These are phyloP conservation scores for Blastobotrys robertii DNA, from an alignment of 805 yeast species.

Conservation along the genomic window DNA sequence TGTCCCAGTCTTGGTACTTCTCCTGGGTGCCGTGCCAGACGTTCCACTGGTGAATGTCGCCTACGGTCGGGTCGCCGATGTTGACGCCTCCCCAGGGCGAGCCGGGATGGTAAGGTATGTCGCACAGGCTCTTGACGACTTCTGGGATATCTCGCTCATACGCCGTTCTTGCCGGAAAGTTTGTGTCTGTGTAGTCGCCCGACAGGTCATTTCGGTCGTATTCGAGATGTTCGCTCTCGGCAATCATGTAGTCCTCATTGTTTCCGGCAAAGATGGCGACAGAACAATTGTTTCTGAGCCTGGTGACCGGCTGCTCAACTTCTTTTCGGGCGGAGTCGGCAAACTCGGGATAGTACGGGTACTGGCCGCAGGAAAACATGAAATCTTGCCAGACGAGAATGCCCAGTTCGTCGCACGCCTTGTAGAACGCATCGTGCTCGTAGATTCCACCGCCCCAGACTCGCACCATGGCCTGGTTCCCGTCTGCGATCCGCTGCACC, in stretches of 20 bases:
- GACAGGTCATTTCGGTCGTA: slow-evolving; percentile 22
- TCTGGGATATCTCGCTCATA: slow-evolving; percentile 35
- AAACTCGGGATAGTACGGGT: slow-evolving; percentile 36
- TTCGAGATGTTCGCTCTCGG: slow-evolving; percentile 28
- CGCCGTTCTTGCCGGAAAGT: slow-evolving; percentile 35
- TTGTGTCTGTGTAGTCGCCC: slow-evolving; percentile 13
- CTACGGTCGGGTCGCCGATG: slow-evolving; percentile 32
- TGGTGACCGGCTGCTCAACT: slow-evolving; percentile 30
- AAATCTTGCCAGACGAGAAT: slow-evolving; percentile 47
- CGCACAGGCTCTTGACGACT: slow-evolving; percentile 21
- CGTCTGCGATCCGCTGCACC: slow-evolving; percentile 29
- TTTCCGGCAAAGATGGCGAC: slow-evolving; percentile 36
- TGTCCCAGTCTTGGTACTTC: slow-evolving; percentile 40
- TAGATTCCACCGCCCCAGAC: slow-evolving; percentile 45
- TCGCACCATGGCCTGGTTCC: slow-evolving; percentile 37
- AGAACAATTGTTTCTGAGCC: slow-evolving; percentile 36
- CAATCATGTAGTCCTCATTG: slow-evolving; percentile 40
- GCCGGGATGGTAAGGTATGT: slow-evolving; percentile 37
- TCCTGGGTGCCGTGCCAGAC: slow-evolving; percentile 48
- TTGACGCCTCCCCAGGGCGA: slow-evolving; percentile 39
- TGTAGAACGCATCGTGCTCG: slow-evolving; percentile 35
- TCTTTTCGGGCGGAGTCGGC: slow-evolving; percentile 31
- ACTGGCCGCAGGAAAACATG: slow-evolving; percentile 50
- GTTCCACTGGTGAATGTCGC: slow-evolving; percentile 48
- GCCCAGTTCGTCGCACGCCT: slow-evolving; percentile 36